A percentile compares a stretch with the other conserved stretches of the same genome.
Evolutionary conservation across 805 yeast genomes (phyloP).

Genomic region (Blastobotrys attinorum): DNA sequence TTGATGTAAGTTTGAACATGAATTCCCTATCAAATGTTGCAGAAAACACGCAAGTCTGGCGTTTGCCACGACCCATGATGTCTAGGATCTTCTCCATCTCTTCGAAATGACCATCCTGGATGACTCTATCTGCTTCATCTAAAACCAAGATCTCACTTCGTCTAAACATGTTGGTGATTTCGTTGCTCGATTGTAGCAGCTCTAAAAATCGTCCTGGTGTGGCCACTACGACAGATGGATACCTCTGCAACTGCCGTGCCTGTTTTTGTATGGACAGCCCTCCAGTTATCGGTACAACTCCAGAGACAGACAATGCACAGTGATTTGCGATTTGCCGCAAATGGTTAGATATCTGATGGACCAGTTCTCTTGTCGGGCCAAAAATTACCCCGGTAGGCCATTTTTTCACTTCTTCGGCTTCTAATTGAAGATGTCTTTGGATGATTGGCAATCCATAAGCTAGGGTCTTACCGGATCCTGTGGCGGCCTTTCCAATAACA

Average conservation of each 20-base stretch:
- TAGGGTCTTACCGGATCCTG: constrained; percentile 95
- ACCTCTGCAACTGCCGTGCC: constrained; percentile 59
- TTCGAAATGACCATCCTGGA: constrained; percentile 94
- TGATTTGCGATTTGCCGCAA: constrained; percentile 39
- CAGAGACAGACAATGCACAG: constrained; percentile 44
- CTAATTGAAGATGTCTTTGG: constrained; percentile 43
- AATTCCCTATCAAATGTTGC: constrained; percentile 86
- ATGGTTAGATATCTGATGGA: constrained; percentile 86
- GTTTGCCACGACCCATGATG: constrained; percentile 43
- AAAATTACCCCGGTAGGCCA: constrained; percentile 71
- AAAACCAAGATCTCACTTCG: constrained; percentile 51
- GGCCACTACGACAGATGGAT: constrained; percentile 78
- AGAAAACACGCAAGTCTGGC: constrained; percentile 90
- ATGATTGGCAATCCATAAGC: constrained; percentile 93
- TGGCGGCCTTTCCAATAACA: constrained; percentile 90
- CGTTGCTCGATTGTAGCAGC: constrained; percentile 39
- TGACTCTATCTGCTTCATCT: constrained; percentile 92
- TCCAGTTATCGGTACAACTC: constrained; percentile 80
- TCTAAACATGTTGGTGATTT: constrained; percentile 34
- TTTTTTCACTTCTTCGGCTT: constrained; percentile 10
- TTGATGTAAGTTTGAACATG: constrained; percentile 60
- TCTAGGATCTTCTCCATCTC: constrained; percentile 80
- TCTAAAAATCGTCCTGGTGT: constrained; percentile 94
- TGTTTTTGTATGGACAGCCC: constrained; percentile 94
- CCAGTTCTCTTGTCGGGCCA: constrained; percentile 95